A percentile compares a stretch with the other conserved stretches of the same genome.
These are phyloP conservation scores for Phytomonas sp. DNA, from an alignment of 208 protist genomes.

Conservation along the genomic window DNA sequence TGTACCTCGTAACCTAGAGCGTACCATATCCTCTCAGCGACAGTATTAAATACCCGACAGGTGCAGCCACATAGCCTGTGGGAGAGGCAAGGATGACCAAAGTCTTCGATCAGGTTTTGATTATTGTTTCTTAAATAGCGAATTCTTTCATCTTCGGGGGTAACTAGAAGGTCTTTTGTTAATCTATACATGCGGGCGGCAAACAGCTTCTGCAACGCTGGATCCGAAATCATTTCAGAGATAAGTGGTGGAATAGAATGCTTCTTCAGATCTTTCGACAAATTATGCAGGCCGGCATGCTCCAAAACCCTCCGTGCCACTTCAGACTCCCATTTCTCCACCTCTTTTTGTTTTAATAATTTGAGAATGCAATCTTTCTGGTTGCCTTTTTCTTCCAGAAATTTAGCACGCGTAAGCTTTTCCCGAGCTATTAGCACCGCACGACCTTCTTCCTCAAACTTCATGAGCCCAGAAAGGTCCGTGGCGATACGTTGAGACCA, in stretches of 20 bases:
- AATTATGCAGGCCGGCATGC: slow-evolving; percentile 3
- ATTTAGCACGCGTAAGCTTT: slow-evolving; percentile 14
- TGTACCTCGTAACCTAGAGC: slow-evolving; percentile 58
- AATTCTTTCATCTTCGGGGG: slow-evolving; percentile 75
- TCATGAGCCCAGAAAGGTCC: slow-evolving; percentile 30
- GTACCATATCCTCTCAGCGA: slow-evolving; percentile 53
- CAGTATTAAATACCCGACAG: not conserved
- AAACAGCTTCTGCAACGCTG: slow-evolving; percentile 13
- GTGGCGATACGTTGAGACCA: slow-evolving; percentile 57
- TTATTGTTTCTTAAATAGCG: slow-evolving; percentile 71
- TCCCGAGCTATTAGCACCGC: slow-evolving; percentile 36
- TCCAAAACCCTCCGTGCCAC: slow-evolving; percentile 28
- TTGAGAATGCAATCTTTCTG: slow-evolving; percentile 21
- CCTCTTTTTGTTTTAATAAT: slow-evolving; percentile 17
- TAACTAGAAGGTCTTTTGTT: slow-evolving; percentile 33
- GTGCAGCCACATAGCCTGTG: not conserved
- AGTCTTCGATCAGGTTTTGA: slow-evolving; percentile 49
- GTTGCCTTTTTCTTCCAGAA: slow-evolving; percentile 12
- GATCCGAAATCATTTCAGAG: slow-evolving; percentile 14
- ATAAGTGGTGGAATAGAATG: slow-evolving; percentile 12
- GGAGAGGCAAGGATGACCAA: slow-evolving; percentile 44
- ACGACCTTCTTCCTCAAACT: slow-evolving; percentile 34
- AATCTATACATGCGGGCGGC: slow-evolving; percentile 26
- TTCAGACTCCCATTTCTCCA: slow-evolving; percentile 39
- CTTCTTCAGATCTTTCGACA: slow-evolving; percentile 3